Conservation (phyloP, 306 rosid genomes). For the Prinsepia uniflora region DNA sequence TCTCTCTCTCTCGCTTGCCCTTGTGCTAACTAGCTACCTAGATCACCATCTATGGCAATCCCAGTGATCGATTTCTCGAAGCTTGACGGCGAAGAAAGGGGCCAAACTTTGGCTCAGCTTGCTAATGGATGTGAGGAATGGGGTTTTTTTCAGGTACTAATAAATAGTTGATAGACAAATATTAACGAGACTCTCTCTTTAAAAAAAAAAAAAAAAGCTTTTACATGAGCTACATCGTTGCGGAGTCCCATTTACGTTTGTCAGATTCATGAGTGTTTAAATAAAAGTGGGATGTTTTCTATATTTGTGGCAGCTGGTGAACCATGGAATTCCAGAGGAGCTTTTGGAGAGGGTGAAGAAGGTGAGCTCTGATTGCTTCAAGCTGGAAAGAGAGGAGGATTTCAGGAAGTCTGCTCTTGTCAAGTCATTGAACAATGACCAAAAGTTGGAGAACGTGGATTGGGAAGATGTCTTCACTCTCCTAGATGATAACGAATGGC, state of each 20-base stretch:
- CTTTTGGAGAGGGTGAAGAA: slow-evolving; percentile 89
- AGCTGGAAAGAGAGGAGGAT: slow-evolving; percentile 71
- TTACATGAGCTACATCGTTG: no score
- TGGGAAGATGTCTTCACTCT: slow-evolving; percentile 96
- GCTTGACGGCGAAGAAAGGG: slow-evolving; percentile 73
- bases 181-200: no score
- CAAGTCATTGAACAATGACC: slow-evolving; percentile 49
- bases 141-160: slow-evolving; percentile 93
- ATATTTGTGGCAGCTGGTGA: slow-evolving; percentile 51
- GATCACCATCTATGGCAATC: slow-evolving; percentile 46
- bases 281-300: background rate
- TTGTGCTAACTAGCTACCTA: background rate
- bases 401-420: slow-evolving; percentile 56
- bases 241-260: background rate
- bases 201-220: no score
- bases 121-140: slow-evolving; percentile 95
- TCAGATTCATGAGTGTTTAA: background rate
- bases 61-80: slow-evolving; percentile 97
- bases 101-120: slow-evolving; percentile 69
- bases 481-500: slow-evolving; percentile 74
- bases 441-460: slow-evolving; percentile 59
- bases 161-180: background rate
- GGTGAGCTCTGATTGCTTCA: slow-evolving; percentile 58
- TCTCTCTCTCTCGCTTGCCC: background rate
- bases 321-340: slow-evolving; percentile 87